Evolutionary conservation across 352 stramenopile species (phyloP).

Genomic region (Phytophthora ohioensis): DNA sequence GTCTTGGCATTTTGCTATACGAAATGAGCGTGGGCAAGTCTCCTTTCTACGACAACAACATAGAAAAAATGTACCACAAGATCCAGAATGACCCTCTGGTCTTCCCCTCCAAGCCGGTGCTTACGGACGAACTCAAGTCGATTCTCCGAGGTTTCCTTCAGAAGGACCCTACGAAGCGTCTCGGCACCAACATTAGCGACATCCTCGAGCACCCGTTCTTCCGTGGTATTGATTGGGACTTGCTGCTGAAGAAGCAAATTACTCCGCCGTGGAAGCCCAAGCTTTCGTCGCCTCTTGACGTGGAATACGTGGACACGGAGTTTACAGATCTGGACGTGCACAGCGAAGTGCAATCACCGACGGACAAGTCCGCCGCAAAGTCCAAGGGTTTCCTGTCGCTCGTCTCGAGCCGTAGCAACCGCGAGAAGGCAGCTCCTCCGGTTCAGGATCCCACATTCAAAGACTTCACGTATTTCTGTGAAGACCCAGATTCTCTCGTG

Average conservation of each 20-base stretch:
- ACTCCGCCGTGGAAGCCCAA: slow-evolving; percentile 89
- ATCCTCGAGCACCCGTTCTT: slow-evolving; percentile 89
- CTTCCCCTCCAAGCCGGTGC: slow-evolving; percentile 80
- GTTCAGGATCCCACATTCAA: slow-evolving; percentile 91
- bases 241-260: slow-evolving; percentile 86
- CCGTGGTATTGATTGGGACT: slow-evolving; percentile 83
- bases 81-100: slow-evolving; percentile 89
- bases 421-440: slow-evolving; percentile 74
- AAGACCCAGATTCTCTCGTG: slow-evolving; percentile 87
- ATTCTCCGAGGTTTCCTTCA: slow-evolving; percentile 85
- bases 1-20: slow-evolving; percentile 92
- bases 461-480: slow-evolving; percentile 91
- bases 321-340: slow-evolving; percentile 89
- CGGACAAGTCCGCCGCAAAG: slow-evolving; percentile 75
- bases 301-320: slow-evolving; percentile 88
- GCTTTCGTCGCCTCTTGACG: slow-evolving; percentile 81
- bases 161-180: slow-evolving; percentile 87
- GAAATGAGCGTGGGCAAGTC: slow-evolving; percentile 95
- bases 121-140: slow-evolving; percentile 79
- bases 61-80: slow-evolving; percentile 95
- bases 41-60: slow-evolving; percentile 94
- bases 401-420: slow-evolving; percentile 68
- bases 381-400: slow-evolving; percentile 88
- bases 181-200: slow-evolving; percentile 90
- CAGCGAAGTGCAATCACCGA: slow-evolving; percentile 85